Base-by-base conservation (phyloP, 176 grass and related monocot species). In the Elymus sibiricus region DNA sequence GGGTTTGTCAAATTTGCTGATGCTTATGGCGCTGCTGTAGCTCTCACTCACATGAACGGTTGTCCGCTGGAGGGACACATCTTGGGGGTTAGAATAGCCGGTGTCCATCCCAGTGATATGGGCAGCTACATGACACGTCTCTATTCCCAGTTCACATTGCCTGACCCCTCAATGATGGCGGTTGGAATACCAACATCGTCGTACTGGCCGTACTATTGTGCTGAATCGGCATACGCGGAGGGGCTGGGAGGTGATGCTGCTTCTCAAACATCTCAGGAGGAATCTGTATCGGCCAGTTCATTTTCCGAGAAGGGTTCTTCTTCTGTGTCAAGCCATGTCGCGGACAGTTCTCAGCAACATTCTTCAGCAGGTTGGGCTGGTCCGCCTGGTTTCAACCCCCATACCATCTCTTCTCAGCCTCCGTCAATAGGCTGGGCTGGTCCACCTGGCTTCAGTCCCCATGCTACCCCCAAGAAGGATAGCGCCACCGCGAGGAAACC, bases 1-100 rank as follows among this genome's bases (percentile, higher is more conserved):
- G 93, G 93, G 6, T 95, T 95, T 87, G 88, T 95, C 64, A 86
- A 6, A 29, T 95, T 90, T 71, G 61, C 60, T 6, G 88, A 95
- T 74, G 35, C 88, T 76, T 70, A 74, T 27, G 86, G 53, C 19
- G 90, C 93, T 74, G 83, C 90, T 70, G 67, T 76, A 14, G 93
- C 90, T 4, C 16, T 85, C 39, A 74, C 70, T 58, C 37, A 78
- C 51, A 84, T 89, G 88, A 90, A 92, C 78, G 89, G 94, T 27
- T 92, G 79, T 37, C 80, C 68, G 61, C 68, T 92, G 39, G 88
- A 89, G 1, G 91, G 90, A 63, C 86, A 86, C 83, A 44, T 81
- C 11, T 63, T 93, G 81, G 76, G 78, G 34, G 91, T 96, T 79
- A 68, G 86, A 81, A 70, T 61, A 80, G 78, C 78, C 29, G 35